Evolutionary conservation across 805 yeast species (phyloP).

Genomic region (Nakazawaea anatomiae): DNA sequence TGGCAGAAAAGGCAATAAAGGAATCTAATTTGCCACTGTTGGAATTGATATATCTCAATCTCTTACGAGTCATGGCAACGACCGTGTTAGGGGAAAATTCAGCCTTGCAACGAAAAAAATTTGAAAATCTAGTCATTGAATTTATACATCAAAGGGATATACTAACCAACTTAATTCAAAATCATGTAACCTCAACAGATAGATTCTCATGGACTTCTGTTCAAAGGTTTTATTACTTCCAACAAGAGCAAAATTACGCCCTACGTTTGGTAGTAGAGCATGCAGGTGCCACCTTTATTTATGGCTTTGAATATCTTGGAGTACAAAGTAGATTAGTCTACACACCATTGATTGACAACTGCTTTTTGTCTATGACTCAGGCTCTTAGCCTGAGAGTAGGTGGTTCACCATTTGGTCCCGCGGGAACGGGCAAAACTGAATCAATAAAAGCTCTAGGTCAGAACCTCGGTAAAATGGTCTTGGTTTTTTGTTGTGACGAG

Average conservation of each 20-base stretch:
- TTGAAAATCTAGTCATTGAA: slow-evolving; percentile 64
- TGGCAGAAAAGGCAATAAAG: slow-evolving; percentile 23
- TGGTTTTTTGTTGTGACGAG: slow-evolving; percentile 91
- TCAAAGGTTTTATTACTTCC: slow-evolving; percentile 41
- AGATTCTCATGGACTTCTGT: slow-evolving; percentile 43
- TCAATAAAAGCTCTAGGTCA: slow-evolving; percentile 80
- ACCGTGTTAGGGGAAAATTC: slow-evolving; percentile 22
- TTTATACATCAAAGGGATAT: slow-evolving; percentile 52
- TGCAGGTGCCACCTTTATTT: slow-evolving; percentile 42
- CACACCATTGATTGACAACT: slow-evolving; percentile 64
- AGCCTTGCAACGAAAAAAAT: slow-evolving; percentile 31
- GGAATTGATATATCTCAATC: neutral
- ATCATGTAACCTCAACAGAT: neutral
- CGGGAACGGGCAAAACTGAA: slow-evolving; percentile 97
- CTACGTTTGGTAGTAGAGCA: slow-evolving; percentile 42
- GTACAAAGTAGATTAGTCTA: slow-evolving; percentile 65
- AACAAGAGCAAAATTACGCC: slow-evolving; percentile 20
- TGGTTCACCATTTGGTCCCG: slow-evolving; percentile 93
- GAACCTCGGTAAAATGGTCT: slow-evolving; percentile 70
- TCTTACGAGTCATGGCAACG: slow-evolving; percentile 25
- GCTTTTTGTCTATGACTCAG: slow-evolving; percentile 65
- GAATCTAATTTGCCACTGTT: neutral
- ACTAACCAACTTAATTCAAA: slow-evolving; percentile 16
- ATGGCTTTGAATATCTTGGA: slow-evolving; percentile 84
- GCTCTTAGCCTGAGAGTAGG: slow-evolving; percentile 73